phyloP scores from a whole-genome alignment of 192 early-diverging fungal genomes.

The Polychytrium aggregatum region DNA sequence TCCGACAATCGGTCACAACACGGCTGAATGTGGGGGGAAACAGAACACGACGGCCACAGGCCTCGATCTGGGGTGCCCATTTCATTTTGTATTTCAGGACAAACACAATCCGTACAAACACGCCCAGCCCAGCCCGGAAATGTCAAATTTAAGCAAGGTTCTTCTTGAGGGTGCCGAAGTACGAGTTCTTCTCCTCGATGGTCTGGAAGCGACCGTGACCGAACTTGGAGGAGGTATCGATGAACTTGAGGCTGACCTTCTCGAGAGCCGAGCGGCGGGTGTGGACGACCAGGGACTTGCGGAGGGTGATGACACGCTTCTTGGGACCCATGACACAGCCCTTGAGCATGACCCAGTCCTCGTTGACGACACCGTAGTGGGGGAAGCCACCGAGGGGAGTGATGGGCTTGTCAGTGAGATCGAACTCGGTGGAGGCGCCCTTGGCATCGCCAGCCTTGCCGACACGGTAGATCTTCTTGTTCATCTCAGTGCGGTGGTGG shows the following conservation, averaged over 20 bases:
- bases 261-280: conserved; percentile 94
- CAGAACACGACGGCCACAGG: too few relatives aligned
- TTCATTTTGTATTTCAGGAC: too few relatives aligned
- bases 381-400: conserved; percentile 99
- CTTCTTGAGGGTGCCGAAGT: conserved; percentile 31
- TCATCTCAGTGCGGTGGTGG: conserved; percentile 99
- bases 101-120: too few relatives aligned
- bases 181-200: conserved; percentile 67
- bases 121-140: too few relatives aligned
- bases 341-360: conserved; percentile 99
- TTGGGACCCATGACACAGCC: conserved; percentile 91
- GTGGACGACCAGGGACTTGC: conserved; percentile 95
- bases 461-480: conserved; percentile 99
- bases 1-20: too few relatives aligned
- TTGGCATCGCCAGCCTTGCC: conserved; percentile 72
- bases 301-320: conserved; percentile 94
- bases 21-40: too few relatives aligned
- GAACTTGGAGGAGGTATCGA: conserved; percentile 99
- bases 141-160: too few relatives aligned
- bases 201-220: conserved; percentile 99
- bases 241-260: conserved; percentile 95
- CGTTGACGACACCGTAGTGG: conserved; percentile 96
- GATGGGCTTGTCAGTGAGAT: conserved; percentile 89
- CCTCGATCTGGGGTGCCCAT: too few relatives aligned
- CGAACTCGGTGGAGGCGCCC: conserved; percentile 86